Evolutionary conservation across 192 early-diverging fungal species (phyloP), one percentile per base, ranked within the genome.

Genomic region (Gaertneriomyces semiglobifer): DNA sequence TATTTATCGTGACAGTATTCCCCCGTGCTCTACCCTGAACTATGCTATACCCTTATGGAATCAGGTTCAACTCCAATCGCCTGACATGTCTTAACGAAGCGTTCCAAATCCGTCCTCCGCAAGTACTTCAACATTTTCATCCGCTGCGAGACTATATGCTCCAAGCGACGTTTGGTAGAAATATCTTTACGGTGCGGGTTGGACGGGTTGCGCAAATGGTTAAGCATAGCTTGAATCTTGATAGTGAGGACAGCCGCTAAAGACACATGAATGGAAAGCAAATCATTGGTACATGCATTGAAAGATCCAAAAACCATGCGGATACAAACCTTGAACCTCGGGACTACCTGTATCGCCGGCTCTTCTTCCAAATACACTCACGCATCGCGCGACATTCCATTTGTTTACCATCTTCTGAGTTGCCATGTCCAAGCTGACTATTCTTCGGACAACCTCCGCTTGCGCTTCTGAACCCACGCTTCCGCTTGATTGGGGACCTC

Each of bases 41-140:
- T 33, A 33, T 33, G 25, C 25, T 58, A 73, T 16, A 69, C 76
- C 14, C 60, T 51, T 47, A 79, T 79, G n/a, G 60, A 66, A 9
- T 81, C 72, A 25, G 81, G 76, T 20, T 80, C 76, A 14, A 84
- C 69, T 6, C 82, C 79, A 25, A 82, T 25, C 7, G 70, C 76
- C 19, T 74, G 57, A 52, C 82, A 84, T 6, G 74, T 77, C 9
- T 72, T 69, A 12, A 84, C 76, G 74, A 69, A 84, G 62, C 75
- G 65, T 11, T 59, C 20, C 40, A 84, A 64, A 65, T 84, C 64
- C 72, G 68, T 79, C 44, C 86, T 82, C 78, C 92, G 87, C 43
- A 98, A 80, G 75, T 98, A 98, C 76, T 90, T 91, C 38, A 98
- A 83, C 25, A 96, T 84, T 51, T 83, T 86, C 50, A 88, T 86